These are phyloP conservation scores for Aaosphaeria arxii DNA, from an alignment of 2,329 filamentous ascomycete genomes.

Conservation along the genomic window DNA sequence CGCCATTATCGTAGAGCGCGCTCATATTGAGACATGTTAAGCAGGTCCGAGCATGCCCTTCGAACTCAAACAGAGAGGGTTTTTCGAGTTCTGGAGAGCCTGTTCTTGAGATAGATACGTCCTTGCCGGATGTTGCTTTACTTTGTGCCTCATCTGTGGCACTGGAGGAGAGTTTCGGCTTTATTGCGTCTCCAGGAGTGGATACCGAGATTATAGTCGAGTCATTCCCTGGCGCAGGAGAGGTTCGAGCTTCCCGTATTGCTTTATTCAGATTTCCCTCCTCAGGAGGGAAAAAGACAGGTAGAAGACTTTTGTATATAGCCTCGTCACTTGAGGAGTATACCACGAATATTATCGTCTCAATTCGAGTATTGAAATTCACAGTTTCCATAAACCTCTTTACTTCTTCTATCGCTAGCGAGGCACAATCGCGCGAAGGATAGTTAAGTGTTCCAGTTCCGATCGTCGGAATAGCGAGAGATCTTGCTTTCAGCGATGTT, in stretches of 20 bases:
- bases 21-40: constrained; percentile 16
- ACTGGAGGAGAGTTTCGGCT: too few relatives aligned
- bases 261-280: constrained; percentile 12
- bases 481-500: constrained; percentile 19
- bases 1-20: constrained; percentile 15
- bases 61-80: constrained; percentile 1
- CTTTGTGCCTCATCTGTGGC: too few relatives aligned
- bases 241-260: background rate
- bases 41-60: constrained; percentile 23
- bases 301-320: constrained; percentile 29
- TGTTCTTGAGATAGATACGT: too few relatives aligned
- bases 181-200: too few relatives aligned
- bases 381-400: constrained; percentile 26
- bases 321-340: constrained; percentile 27
- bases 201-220: too few relatives aligned
- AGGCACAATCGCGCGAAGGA: constrained; percentile 23
- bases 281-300: constrained; percentile 27
- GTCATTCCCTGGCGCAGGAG: too few relatives aligned
- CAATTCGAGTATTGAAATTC: constrained; percentile 14
- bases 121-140: too few relatives aligned
- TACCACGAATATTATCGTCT: constrained; percentile 29
- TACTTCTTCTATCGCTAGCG: constrained; percentile 31
- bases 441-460: constrained; percentile 29
- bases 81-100: too few relatives aligned
- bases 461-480: constrained; percentile 31